Conservation (phyloP, 2,329 filamentous ascomycete species). For the Phialophora macrospora region DNA sequence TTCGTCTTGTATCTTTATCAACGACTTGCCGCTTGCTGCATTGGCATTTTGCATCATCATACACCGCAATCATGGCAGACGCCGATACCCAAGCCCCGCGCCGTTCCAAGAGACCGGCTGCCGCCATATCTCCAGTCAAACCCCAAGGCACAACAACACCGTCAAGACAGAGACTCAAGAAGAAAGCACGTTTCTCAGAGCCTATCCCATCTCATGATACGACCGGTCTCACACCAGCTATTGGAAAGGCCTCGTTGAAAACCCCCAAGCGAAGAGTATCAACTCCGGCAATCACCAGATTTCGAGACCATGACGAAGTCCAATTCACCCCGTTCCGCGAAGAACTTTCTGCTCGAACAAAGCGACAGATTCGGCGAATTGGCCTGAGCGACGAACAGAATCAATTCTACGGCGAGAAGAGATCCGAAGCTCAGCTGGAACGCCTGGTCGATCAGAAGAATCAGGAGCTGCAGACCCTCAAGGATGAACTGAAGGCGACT, state of each 20-base stretch:
- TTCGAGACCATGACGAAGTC: slow-evolving; percentile 42
- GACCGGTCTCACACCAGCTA: slow-evolving; percentile 53
- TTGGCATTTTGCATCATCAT: slow-evolving; percentile 1
- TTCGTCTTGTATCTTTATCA: slow-evolving; percentile 1
- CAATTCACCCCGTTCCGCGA: slow-evolving; percentile 54
- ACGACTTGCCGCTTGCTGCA: not conserved
- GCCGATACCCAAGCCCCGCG: slow-evolving; percentile 22
- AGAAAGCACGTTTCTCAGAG: slow-evolving; percentile 55
- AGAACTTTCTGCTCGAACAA: slow-evolving; percentile 49
- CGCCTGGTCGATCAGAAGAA: slow-evolving; percentile 42
- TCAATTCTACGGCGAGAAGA: slow-evolving; percentile 49
- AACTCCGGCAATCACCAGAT: slow-evolving; percentile 41
- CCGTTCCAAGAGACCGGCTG: slow-evolving; percentile 34
- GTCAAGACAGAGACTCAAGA: slow-evolving; percentile 41
- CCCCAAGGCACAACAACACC: slow-evolving; percentile 33
- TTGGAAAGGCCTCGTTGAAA: slow-evolving; percentile 48
- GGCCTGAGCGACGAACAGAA: slow-evolving; percentile 56
- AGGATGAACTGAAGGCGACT: slow-evolving; percentile 39
- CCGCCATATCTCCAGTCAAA: slow-evolving; percentile 36
- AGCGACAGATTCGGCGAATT: slow-evolving; percentile 51
- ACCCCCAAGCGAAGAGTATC: slow-evolving; percentile 38
- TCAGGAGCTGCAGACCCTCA: slow-evolving; percentile 41
- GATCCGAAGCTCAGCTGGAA: slow-evolving; percentile 38
- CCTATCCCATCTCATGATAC: slow-evolving; percentile 41
- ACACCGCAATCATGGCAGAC: slow-evolving; percentile 16